Percentiles rank a stretch among this genome's conserved stretches.
Evolutionary conservation across 192 early-diverging fungal species (phyloP).

Genomic region (Coemansia sp.): DNA sequence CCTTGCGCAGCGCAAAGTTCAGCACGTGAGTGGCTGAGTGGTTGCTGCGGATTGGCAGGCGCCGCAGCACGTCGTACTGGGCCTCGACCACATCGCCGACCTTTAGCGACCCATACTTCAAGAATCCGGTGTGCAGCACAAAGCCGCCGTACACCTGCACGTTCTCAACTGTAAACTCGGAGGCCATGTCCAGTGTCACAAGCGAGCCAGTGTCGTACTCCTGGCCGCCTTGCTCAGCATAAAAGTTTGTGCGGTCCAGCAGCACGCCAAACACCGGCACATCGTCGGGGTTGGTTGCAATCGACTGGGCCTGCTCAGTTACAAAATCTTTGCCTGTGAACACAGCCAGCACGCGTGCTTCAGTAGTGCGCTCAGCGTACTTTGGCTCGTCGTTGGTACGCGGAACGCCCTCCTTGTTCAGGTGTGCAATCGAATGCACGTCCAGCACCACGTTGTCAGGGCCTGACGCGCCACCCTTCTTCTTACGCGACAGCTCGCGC

Average conservation of each 20-base stretch:
- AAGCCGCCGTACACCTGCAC: conserved; percentile 93
- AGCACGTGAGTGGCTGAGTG: conserved; percentile 95
- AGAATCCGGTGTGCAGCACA: conserved; percentile 91
- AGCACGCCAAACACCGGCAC: conserved; percentile 80
- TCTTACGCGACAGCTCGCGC: conserved; percentile 69
- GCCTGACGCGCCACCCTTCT: conserved; percentile 55
- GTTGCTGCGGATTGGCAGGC: conserved; percentile 91
- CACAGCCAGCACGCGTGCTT: conserved; percentile 77
- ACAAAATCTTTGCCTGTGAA: conserved; percentile 49
- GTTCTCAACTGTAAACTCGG: conserved; percentile 90
- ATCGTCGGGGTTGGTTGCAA: conserved; percentile 49
- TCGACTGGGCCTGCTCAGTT: conserved; percentile 43
- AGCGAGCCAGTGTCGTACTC: conserved; percentile 88
- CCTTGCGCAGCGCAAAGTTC: conserved; percentile 88
- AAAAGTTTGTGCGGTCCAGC: conserved; percentile 95
- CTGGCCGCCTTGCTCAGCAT: conserved; percentile 97
- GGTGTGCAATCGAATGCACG: conserved; percentile 85
- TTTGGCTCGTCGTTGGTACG: conserved; percentile 86
- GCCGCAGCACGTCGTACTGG: conserved; percentile 85
- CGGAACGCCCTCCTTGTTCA: conserved; percentile 75
- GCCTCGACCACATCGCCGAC: conserved; percentile 71
- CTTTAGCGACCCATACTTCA: conserved; percentile 81
- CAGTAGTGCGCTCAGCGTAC: conserved; percentile 70
- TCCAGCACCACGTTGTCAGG: conserved; percentile 74
- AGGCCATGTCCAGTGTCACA: conserved; percentile 76